A percentile compares a stretch with the other conserved stretches of the same genome.
Conservation (phyloP, 331 rosid genomes). For the Phaseolus coccineus region DNA sequence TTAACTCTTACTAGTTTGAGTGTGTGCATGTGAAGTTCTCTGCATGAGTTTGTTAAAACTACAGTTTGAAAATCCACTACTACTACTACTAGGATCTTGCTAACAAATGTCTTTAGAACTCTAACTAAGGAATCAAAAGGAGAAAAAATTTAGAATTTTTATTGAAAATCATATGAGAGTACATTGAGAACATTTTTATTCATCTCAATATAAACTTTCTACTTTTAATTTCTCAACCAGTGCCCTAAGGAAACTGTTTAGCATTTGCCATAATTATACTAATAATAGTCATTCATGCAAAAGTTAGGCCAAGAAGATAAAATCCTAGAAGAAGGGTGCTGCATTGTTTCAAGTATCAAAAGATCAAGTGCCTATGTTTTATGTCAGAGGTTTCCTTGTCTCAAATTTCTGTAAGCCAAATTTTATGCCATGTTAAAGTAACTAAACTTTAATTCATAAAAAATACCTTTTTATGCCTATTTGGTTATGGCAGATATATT, state of each 20-base stretch:
- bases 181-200: too few species aligned
- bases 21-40: not conserved
- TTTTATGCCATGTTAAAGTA: not conserved
- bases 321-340: not conserved
- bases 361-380: slow-evolving; percentile 12
- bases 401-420: not conserved
- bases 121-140: too few species aligned
- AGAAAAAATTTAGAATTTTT: too few species aligned
- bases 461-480: not conserved
- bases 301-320: not conserved
- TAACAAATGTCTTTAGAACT: too few species aligned
- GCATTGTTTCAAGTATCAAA: slow-evolving; percentile 17
- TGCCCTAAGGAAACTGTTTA: too few species aligned
- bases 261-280: too few species aligned
- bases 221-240: too few species aligned
- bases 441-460: slow-evolving; percentile 8
- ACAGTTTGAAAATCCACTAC: not conserved
- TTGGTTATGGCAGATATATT: not conserved
- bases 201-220: too few species aligned
- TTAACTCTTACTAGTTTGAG: not conserved
- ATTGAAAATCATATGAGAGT: too few species aligned
- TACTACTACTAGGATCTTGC: too few species aligned
- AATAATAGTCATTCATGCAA: not conserved
- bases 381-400: not conserved
- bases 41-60: not conserved